Evolutionary conservation across 768 basidiomycete species (phyloP).

Genomic region (Boletellus ananas): DNA sequence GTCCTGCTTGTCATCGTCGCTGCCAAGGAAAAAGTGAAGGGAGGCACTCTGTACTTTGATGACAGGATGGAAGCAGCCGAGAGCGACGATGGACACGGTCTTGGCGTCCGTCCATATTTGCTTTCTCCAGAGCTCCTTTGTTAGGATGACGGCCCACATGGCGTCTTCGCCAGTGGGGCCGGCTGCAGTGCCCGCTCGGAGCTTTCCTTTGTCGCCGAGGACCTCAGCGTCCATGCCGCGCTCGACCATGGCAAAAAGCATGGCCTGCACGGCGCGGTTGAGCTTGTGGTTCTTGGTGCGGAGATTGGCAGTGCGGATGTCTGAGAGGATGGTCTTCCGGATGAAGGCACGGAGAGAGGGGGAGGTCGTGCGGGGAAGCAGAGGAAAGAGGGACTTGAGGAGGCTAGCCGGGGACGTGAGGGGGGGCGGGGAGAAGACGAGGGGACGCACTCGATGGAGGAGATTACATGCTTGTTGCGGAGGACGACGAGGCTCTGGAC

Average conservation of each 20-base stretch:
- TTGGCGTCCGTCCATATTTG: slow-evolving; percentile 91
- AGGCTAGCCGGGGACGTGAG: slow-evolving; percentile 48
- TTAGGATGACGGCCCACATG: slow-evolving; percentile 95
- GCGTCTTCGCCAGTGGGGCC: slow-evolving; percentile 71
- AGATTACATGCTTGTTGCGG: slow-evolving; percentile 87
- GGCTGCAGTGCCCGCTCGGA: slow-evolving; percentile 40
- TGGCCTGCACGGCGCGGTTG: slow-evolving; percentile 91
- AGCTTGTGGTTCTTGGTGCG: slow-evolving; percentile 92
- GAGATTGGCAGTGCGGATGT: slow-evolving; percentile 87
- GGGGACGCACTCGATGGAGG: slow-evolving; percentile 79
- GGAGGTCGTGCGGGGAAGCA: slow-evolving; percentile 91
- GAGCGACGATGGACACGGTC: slow-evolving; percentile 84
- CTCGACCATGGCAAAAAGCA: slow-evolving; percentile 96
- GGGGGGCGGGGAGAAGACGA: background rate
- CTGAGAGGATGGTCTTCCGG: slow-evolving; percentile 89
- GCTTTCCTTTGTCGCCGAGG: slow-evolving; percentile 78
- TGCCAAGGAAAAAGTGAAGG: slow-evolving; percentile 94
- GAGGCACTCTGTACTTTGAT: slow-evolving; percentile 94
- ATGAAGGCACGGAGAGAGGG: slow-evolving; percentile 80
- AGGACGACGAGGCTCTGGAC: slow-evolving; percentile 92
- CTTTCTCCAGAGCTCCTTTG: slow-evolving; percentile 93
- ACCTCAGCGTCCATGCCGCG: slow-evolving; percentile 83
- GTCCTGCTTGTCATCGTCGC: slow-evolving; percentile 70
- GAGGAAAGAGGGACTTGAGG: slow-evolving; percentile 86
- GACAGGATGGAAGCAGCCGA: slow-evolving; percentile 91